Evolutionary conservation across 164 flowering plant species (phyloP), one percentile per base, ranked within the genome.

Genomic region (Cinnamomum micranthum): DNA sequence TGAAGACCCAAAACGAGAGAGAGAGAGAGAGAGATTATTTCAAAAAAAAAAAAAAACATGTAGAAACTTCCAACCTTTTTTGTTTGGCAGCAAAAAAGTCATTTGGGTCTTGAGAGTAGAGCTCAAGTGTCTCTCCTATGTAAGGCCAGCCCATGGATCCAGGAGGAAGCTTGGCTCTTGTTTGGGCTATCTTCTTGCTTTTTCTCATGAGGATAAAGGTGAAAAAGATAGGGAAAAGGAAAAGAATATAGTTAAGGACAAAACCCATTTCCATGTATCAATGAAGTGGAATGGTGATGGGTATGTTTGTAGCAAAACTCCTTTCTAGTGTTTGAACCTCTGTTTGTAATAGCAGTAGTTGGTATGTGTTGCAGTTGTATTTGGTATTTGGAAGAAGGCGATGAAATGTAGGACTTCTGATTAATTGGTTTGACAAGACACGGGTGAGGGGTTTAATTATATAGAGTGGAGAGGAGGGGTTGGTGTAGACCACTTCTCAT

Each of bases 61-160:
- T 27, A 70, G 64, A 77, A 3, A 27, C 14, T 0, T 11, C 15
- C 27, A 27, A 91, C 95, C 92, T 90, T 76, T 76, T 93, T 64
- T 88, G 89, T 78, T 85, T 90, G 51, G 83, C 2, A 11, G 88
- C 73, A 72, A 93, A 91, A 84, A 93, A 93, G 59, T 82, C 50
- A 69, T 81, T 86, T 20, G 97, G 96, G 79, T 93, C 76, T 72
- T 91, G 87, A 51, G 97, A 90, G 83, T 90, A 93, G 76, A 93
- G 85, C 59, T 89, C 89, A 62, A 86, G 85, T 55, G 96, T 93
- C 69, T 91, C 93, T 72, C 98, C 98, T 0, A 91, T 78, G 77
- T 80, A 91, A 72, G 96, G 98, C 91, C 89, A 90, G 0, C 98
- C 98, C 91, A 93, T 83, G 66, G 98, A 90, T 17, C 98, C 98